Percentiles rank a stretch among this genome's conserved stretches.
phyloP scores from a whole-genome alignment of 148 eudicot genomes.

The Salicornia ramosissima region DNA sequence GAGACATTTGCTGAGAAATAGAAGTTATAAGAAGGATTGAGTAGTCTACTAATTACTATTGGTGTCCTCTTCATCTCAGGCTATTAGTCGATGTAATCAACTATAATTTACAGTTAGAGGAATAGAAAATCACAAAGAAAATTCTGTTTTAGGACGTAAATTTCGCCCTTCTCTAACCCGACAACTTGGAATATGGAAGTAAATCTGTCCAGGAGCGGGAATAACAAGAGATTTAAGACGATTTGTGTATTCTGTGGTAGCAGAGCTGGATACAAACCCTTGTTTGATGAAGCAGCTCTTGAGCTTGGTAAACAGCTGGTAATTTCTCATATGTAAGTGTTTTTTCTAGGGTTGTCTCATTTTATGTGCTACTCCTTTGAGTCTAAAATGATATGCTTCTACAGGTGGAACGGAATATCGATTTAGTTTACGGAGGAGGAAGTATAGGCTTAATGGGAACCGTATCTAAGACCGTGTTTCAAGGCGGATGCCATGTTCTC shows the following conservation, averaged over 20 bases:
- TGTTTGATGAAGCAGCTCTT: slow-evolving; percentile 65
- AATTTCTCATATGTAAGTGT: slow-evolving; percentile 3
- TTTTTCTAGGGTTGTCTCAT: background rate
- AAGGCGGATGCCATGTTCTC: slow-evolving; percentile 74
- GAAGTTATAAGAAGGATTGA: background rate
- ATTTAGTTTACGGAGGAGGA: slow-evolving; percentile 83
- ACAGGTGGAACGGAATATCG: slow-evolving; percentile 59
- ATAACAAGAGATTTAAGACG: slow-evolving; percentile 39
- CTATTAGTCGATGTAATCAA: no score
- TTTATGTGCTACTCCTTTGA: background rate
- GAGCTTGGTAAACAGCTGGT: slow-evolving; percentile 68
- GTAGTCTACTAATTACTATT: no score
- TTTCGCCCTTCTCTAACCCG: background rate
- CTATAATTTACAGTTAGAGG: slow-evolving; percentile 13
- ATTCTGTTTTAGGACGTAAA: background rate
- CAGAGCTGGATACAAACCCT: slow-evolving; percentile 51
- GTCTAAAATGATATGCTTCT: background rate
- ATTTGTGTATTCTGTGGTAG: slow-evolving; percentile 80
- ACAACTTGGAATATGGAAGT: slow-evolving; percentile 29
- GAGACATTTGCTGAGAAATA: background rate
- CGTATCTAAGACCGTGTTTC: slow-evolving; percentile 59
- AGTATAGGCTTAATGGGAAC: slow-evolving; percentile 79
- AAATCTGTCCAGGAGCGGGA: slow-evolving; percentile 20
- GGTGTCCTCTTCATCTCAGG: no score
- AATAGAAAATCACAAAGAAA: background rate